These are phyloP conservation scores for Calophaca sinica DNA, from an alignment of 306 rosid genomes.

Conservation along the genomic window DNA sequence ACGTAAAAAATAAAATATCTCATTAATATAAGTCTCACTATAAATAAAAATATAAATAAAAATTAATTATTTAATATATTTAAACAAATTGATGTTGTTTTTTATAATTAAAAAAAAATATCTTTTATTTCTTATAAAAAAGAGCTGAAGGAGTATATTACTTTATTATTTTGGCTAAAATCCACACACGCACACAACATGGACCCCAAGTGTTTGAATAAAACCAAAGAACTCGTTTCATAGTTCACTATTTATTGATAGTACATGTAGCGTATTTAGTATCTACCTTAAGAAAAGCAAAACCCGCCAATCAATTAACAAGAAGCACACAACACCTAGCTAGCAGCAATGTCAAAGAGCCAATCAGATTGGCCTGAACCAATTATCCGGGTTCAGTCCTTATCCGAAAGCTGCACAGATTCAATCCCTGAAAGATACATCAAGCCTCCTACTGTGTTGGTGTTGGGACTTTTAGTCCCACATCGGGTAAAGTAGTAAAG, in stretches of 20 bases:
- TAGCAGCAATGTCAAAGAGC: conserved; percentile 45
- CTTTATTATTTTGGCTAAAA: neutral
- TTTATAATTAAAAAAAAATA: too few relatives aligned
- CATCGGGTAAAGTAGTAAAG: too few relatives aligned
- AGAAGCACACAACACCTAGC: neutral
- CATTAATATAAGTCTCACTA: too few relatives aligned
- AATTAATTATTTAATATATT: too few relatives aligned
- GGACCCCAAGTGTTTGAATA: too few relatives aligned
- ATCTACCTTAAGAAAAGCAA: neutral
- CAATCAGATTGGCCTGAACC: conserved; percentile 96
- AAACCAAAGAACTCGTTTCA: neutral
- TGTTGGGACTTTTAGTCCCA: too few relatives aligned
- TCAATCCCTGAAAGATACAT: conserved; percentile 73
- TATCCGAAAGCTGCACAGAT: conserved; percentile 59
- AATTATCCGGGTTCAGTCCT: conserved; percentile 80
- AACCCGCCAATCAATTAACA: too few relatives aligned
- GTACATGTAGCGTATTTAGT: neutral
- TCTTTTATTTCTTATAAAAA: too few relatives aligned
- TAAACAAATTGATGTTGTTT: too few relatives aligned
- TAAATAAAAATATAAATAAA: too few relatives aligned
- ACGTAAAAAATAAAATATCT: too few relatives aligned
- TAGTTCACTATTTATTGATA: neutral
- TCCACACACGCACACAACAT: conserved; percentile 22
- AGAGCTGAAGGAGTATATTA: too few relatives aligned
- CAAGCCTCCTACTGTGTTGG: conserved; percentile 66